phyloP scores from a whole-genome alignment of 139 green algal genomes.

The Ettlia oleoabundans region DNA sequence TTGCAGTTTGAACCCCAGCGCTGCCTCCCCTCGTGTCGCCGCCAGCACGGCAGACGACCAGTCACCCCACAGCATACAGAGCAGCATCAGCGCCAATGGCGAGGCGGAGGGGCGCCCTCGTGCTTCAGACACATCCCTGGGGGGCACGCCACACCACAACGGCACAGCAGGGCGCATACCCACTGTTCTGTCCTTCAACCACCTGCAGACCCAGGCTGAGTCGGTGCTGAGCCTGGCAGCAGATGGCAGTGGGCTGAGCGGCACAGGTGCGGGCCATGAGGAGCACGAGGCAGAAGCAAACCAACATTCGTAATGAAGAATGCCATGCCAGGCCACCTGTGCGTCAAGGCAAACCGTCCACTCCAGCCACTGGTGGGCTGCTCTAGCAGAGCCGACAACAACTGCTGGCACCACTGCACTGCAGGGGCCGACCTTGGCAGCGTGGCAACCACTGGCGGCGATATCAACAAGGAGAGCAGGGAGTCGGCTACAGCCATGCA shows the following conservation, averaged over 20 bases:
- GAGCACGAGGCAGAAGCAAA: no score
- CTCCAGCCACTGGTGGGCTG: no score
- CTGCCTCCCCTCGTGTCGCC: not conserved
- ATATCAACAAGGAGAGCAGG: not conserved
- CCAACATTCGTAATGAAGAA: no score
- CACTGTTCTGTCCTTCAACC: constrained; percentile 14
- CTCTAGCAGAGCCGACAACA: no score
- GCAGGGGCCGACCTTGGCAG: no score
- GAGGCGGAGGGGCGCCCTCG: not conserved
- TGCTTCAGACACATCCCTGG: no score
- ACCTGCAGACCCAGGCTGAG: constrained; percentile 21
- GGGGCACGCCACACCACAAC: no score
- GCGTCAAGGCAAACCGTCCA: no score
- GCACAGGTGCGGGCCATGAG: not conserved
- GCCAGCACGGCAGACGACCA: not conserved
- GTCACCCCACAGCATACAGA: constrained; percentile 14
- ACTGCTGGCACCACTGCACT: no score
- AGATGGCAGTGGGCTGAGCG: not conserved
- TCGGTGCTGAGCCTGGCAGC: not conserved
- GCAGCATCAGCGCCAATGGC: not conserved
- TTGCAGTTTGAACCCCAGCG: no score
- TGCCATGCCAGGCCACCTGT: no score
- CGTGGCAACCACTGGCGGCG: not conserved
- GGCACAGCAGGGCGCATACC: no score
- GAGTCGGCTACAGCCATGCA: not conserved